phyloP scores from a whole-genome alignment of 2,329 filamentous ascomycete species.

The Drechmeria coniospora region DNA sequence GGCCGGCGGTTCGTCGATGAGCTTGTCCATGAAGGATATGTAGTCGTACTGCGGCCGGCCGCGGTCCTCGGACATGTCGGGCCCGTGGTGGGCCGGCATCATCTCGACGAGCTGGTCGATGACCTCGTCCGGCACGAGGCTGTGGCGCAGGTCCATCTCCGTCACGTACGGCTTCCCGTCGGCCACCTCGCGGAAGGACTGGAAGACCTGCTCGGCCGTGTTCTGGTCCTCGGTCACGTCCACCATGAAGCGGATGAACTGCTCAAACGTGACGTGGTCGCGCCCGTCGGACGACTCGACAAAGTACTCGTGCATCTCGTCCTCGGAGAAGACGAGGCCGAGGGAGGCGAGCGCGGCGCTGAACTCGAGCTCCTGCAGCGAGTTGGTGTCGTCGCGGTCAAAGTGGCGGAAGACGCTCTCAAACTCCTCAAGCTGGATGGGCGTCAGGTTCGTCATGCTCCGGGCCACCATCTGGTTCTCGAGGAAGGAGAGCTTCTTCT shows the following conservation, averaged over 20 bases:
- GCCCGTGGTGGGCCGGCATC: constrained; percentile 72
- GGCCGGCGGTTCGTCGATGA: constrained; percentile 37
- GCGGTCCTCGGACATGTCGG: constrained; percentile 73
- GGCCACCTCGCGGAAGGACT: constrained; percentile 92
- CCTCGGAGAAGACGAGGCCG: constrained; percentile 88
- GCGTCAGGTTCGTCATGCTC: constrained; percentile 97
- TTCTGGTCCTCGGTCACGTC: constrained; percentile 98
- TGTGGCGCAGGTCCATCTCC: constrained; percentile 90
- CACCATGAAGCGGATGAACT: constrained; percentile 99
- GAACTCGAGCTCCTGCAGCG: constrained; percentile 84
- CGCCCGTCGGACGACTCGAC: constrained; percentile 65
- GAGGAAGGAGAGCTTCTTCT: constrained; percentile 91
- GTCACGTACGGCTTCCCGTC: constrained; percentile 98
- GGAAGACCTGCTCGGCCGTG: constrained; percentile 94
- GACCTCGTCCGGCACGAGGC: constrained; percentile 88
- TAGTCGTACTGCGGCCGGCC: constrained; percentile 87
- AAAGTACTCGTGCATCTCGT: constrained; percentile 97
- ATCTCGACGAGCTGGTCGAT: constrained; percentile 82
- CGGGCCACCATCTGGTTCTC: constrained; percentile 98
- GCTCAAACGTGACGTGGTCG: constrained; percentile 84
- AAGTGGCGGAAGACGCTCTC: constrained; percentile 98
- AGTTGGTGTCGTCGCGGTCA: constrained; percentile 83
- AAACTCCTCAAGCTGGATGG: constrained; percentile 96
- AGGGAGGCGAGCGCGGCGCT: constrained; percentile 89
- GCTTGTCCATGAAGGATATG: constrained; percentile 88